These are phyloP conservation scores for Coniochaeta prunicola DNA, from an alignment of 2,329 filamentous ascomycete species.

Conservation along the genomic window DNA sequence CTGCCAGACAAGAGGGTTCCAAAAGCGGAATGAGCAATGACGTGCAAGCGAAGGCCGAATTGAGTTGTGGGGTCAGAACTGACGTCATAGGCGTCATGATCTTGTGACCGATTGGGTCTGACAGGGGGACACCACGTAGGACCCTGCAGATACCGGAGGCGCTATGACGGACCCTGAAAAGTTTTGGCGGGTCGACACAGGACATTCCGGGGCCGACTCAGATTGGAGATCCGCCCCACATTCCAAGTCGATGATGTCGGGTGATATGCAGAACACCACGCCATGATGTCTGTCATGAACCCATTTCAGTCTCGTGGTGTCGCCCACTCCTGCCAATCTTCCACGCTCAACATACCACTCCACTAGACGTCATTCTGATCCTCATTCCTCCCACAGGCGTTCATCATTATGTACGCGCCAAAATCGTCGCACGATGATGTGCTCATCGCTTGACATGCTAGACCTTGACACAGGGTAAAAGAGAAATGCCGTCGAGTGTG, in stretches of 20 bases:
- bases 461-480: not conserved
- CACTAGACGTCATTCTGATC: conserved; percentile 11
- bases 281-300: conserved; percentile 3
- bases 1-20: too few relatives aligned
- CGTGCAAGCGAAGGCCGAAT: not conserved
- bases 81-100: not conserved
- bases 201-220: conserved; percentile 10
- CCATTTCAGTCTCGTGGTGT: not conserved
- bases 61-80: not conserved
- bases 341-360: not conserved
- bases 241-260: conserved; percentile 5
- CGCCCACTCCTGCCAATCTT: not conserved
- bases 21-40: too few relatives aligned
- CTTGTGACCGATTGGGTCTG: not conserved
- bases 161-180: conserved; percentile 13
- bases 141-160: conserved; percentile 11
- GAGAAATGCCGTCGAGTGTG: not conserved
- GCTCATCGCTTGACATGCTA: not conserved
- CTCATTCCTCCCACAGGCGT: not conserved
- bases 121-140: not conserved
- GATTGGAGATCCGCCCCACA: conserved; percentile 4
- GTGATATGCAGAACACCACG: conserved; percentile 4
- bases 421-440: not conserved
- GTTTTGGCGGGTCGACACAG: conserved; percentile 4
- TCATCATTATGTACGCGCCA: not conserved